Evolutionary conservation across 148 eudicot species (phyloP), one percentile per base, ranked within the genome.

Genomic region (Cornus suecica): DNA sequence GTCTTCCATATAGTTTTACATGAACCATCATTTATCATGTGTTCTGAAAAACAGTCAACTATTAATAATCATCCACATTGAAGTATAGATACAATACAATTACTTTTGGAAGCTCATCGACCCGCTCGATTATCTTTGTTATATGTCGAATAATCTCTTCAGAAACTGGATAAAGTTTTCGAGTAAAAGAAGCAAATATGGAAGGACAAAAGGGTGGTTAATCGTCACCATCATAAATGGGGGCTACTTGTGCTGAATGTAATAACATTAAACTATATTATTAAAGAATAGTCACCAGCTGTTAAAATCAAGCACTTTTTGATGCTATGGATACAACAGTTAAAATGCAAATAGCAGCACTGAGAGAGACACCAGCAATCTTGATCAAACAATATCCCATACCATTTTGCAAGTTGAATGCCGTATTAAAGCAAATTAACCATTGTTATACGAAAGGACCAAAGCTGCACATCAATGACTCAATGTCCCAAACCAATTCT

Each of bases 401-500:
- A 71, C 37, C n/a, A 60, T 71, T 71, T 54, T 71, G 32, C 22
- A 71, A 56, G 75, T 56, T 72, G 64, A 31, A 72, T 6, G 32
- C 30, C 66, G 56, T 63, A 72, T 29, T 20, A 62, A 72, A 58
- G 18, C 65, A 58, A 58, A 73, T 58, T 58, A n/a, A 58, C 62
- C 20, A 58, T 58, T 18, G 8, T 22, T 25, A 18, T 58, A 48
- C 13, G 20, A 48, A 48, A 48, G 54, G 54, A 48, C 15, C 15
- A 18, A 48, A 1, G 2, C 54, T 11, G 54, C 7, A 48, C 18
- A 48, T 48, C 54, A 48, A 48, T 48, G 54, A 48, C 79, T 73
- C 84, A 82, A 62, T 8, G 42, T 37, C 42, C 42, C 8, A 37
- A 80, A 72, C 64, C 64, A 68, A 54, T 69, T 75, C 66, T 28